Evolutionary conservation across 2,329 filamentous ascomycete genomes (phyloP), one percentile per base, ranked within the genome.

Genomic region (Knoxdaviesia proteae): DNA sequence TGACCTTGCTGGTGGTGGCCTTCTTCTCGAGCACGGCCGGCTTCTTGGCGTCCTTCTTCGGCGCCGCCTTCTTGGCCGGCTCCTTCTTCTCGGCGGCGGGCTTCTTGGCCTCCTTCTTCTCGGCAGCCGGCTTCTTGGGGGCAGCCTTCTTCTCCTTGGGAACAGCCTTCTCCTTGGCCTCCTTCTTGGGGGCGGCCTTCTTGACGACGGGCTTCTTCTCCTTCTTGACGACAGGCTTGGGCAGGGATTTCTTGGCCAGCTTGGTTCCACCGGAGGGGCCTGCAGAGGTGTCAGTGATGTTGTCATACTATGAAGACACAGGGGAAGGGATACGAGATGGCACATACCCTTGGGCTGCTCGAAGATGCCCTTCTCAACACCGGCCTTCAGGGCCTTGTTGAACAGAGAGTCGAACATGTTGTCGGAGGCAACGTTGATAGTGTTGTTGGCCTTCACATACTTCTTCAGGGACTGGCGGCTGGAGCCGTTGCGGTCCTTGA

Each of bases 181-280:
- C 49, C 52, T 55, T 55, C 58, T 62, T 62, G 42, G 58, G 52
- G 49, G 60, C 58, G 29, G 55, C 42, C 6, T 41, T 40, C 40
- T 48, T 32, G 43, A 40, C 42, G 59, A 53, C 65, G 80, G 80
- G 72, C 39, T 53, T 50, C 54, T 59, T 58, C 51, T 54, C 36
- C 38, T 42, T 54, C 40, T 46, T 41, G n/a, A 39, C 45, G 10
- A 41, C 38, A 7, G 43, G 38, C 69, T 48, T 48, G 32, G 47
- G 46, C 40, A 45, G 53, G 50, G 68, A 61, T 68, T 84, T 86
- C 77, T 88, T 88, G 46, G 80, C 80, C 47, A 94, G 78, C 79
- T 94, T 94, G 62, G 90, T 84, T 51, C 84, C 81, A 47, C 86
- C 86, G 49, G 86, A 94, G 46, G 84, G 71, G 54, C 81, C 80